Percentiles rank a stretch among this genome's conserved stretches.
Conservation (phyloP, 257 asterid genomes). For the Solanum ossicruentum region DNA sequence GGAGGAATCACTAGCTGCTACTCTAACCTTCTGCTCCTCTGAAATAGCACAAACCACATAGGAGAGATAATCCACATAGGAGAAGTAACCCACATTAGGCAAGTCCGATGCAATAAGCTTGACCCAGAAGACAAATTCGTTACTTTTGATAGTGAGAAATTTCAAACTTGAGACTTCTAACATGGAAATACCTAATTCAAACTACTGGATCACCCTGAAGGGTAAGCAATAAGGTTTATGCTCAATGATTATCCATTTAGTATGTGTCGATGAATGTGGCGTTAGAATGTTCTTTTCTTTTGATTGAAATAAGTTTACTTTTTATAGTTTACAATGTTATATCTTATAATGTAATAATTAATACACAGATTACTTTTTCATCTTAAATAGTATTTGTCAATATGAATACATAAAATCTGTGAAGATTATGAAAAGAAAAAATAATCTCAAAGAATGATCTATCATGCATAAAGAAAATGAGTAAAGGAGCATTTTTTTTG, state of each 20-base stretch:
- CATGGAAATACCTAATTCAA: no score
- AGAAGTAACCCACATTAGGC: no score
- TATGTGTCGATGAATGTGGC: neutral
- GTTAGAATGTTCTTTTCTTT: neutral
- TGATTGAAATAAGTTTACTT: neutral
- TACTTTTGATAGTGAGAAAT: no score
- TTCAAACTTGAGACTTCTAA: no score
- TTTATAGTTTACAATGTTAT: neutral
- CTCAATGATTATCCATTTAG: neutral
- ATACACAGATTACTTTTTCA: neutral
- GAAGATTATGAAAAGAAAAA: neutral
- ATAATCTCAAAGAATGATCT: neutral
- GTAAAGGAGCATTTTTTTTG: neutral
- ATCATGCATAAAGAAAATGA: neutral
- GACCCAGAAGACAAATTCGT: no score
- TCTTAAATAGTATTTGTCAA: neutral
- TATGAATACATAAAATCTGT: neutral
- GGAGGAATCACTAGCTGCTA: no score
- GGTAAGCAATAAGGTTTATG: no score
- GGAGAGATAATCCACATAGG: no score
- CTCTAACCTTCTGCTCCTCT: no score
- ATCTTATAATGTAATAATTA: neutral
- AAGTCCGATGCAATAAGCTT: no score
- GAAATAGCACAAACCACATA: no score
- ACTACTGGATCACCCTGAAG: no score